Evolutionary conservation across 2,329 filamentous ascomycete genomes (phyloP), one percentile per base, ranked within the genome.

Genomic region (Huntiella bhutanensis): DNA sequence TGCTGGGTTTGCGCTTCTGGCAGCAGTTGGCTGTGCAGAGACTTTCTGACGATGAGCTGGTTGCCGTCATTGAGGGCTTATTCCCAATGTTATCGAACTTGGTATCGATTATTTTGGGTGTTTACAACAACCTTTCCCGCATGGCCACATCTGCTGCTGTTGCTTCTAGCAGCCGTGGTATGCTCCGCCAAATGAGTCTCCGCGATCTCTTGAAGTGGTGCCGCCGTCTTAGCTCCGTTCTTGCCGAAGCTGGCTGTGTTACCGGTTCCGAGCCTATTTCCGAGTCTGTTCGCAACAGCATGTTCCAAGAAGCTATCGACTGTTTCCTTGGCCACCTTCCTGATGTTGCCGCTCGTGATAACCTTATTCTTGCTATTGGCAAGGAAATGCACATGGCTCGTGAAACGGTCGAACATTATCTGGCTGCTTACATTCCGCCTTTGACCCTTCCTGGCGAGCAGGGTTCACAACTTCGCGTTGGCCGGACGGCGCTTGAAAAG

Each of bases 161-260:
- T n/a, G 49, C 49, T 11, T 52, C 52, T 1, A 55, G 75, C 56
- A 62, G 73, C 58, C 73, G 62, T 52, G 68, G 60, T 5, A 58
- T 65, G 54, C 60, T 63, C 34, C 61, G 73, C 8, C 72, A 80
- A 49, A 70, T 75, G 28, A 82, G 75, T 32, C 70, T 83, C 22
- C 69, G 82, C 53, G 91, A 96, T 59, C 66, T 98, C 7, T 68
- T 98, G 47, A 96, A 95, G 59, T 93, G 91, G 80, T 94, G 86
- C 55, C 73, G 76, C 41, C 75, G 91, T 49, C 66, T 95, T 16
- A 69, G 77, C 43, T 67, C 72, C 44, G 72, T 85, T 12, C 64
- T 95, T 16, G 56, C 69, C 47, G 60, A 68, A 6, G 66, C 71
- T 8, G 73, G 77, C 1, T 75, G 75, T 16, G 78, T 71, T 52